Conservation (phyloP, 2,329 filamentous ascomycete species). For the Colletotrichum karsti region DNA sequence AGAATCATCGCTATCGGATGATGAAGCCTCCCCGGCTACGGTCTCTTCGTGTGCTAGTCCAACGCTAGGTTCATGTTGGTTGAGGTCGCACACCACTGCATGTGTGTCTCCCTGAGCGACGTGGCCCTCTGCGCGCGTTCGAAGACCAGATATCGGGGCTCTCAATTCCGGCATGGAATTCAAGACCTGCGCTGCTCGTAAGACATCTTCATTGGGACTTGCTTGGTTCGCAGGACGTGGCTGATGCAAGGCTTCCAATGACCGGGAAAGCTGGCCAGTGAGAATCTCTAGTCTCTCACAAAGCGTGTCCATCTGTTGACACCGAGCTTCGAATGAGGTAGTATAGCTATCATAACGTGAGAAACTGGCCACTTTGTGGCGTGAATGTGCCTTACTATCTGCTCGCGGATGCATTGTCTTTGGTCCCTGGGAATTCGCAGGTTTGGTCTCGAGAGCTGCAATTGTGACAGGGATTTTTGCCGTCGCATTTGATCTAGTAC, state of each 20-base stretch:
- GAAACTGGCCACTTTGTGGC: accelerated
- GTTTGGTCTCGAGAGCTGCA: slow-evolving; percentile 32
- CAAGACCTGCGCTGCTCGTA: slow-evolving; percentile 27
- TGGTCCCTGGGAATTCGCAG: slow-evolving; percentile 33
- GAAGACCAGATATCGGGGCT: background rate
- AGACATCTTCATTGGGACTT: slow-evolving; percentile 13
- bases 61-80: too few relatives aligned
- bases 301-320: slow-evolving; percentile 34
- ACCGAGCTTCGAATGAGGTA: slow-evolving; percentile 33
- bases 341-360: slow-evolving; percentile 32
- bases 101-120: too few relatives aligned
- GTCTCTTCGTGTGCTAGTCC: too few relatives aligned
- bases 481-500: slow-evolving; percentile 36
- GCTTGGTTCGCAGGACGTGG: background rate
- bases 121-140: too few relatives aligned
- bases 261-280: slow-evolving; percentile 26
- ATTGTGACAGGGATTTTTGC: slow-evolving; percentile 34
- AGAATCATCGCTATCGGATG: background rate
- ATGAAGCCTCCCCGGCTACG: too few relatives aligned
- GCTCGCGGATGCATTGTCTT: slow-evolving; percentile 34
- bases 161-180: slow-evolving; percentile 14
- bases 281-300: slow-evolving; percentile 34
- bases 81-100: too few relatives aligned
- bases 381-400: slow-evolving; percentile 21
- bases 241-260: slow-evolving; percentile 1